phyloP scores from a whole-genome alignment of 106 monocot genomes.

The Iris macrosiphon region DNA sequence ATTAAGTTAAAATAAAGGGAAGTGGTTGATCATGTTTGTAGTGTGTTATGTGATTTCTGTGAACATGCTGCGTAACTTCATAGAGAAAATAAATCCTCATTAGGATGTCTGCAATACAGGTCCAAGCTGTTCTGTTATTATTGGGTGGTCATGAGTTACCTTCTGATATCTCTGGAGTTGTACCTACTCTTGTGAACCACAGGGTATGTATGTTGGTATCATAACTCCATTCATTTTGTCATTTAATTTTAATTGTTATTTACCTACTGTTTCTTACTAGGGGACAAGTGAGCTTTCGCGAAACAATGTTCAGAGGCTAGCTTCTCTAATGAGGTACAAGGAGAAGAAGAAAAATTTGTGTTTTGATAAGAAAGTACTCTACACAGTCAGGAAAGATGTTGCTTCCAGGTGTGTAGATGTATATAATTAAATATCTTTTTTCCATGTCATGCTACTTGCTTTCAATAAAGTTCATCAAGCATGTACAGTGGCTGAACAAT shows the following conservation, averaged over 20 bases:
- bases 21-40: too few species aligned
- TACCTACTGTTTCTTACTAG: not conserved
- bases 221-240: not conserved
- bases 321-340: constrained; percentile 8
- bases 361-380: constrained; percentile 10
- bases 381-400: constrained; percentile 12
- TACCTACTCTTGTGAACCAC: not conserved
- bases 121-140: constrained; percentile 10
- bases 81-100: not conserved
- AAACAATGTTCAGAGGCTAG: constrained; percentile 5
- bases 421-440: not conserved
- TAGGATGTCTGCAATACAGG: not conserved
- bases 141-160: constrained; percentile 11
- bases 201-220: not conserved
- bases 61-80: too few species aligned
- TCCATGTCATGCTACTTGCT: not conserved
- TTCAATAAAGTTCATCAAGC: too few species aligned
- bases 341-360: constrained; percentile 8
- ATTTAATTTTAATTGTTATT: not conserved
- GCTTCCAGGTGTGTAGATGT: constrained; percentile 5
- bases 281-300: not conserved
- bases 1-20: too few species aligned
- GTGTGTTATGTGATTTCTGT: too few species aligned
- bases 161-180: not conserved
- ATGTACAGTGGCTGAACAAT: too few species aligned